A percentile compares a stretch with the other conserved stretches of the same genome.
These are phyloP conservation scores for Echria macrotheca DNA, from an alignment of 495 filamentous ascomycete species.

Conservation along the genomic window DNA sequence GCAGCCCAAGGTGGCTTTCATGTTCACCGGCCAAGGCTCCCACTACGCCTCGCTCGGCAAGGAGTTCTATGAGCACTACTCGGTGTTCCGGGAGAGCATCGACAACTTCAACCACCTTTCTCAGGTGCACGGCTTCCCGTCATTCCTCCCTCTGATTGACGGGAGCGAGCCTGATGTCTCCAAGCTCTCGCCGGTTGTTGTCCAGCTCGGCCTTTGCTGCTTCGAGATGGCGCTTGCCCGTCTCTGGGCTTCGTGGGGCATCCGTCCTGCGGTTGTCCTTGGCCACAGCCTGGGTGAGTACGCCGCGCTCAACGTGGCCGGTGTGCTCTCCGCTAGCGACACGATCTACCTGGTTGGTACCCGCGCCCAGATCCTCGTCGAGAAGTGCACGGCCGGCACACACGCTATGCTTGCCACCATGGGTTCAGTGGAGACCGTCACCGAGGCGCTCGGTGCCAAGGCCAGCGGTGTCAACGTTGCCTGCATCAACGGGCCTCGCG, in stretches of 20 bases:
- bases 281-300: conserved; percentile 89
- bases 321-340: conserved; percentile 72
- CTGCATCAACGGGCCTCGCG: conserved; percentile 57
- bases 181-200: conserved; percentile 64
- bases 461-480: conserved; percentile 39
- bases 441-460: conserved; percentile 34
- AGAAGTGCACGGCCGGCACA: conserved; percentile 63
- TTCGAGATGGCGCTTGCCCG: conserved; percentile 82
- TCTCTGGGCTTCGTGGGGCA: conserved; percentile 74
- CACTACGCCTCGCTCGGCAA: conserved; percentile 64
- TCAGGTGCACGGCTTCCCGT: conserved; percentile 63
- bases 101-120: conserved; percentile 65
- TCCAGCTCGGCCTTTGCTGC: conserved; percentile 71
- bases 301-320: conserved; percentile 75
- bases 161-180: conserved; percentile 52
- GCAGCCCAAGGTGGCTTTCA: conserved; percentile 55
- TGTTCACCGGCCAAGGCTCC: conserved; percentile 68
- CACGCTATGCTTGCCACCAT: conserved; percentile 64
- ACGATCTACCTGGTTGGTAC: conserved; percentile 75
- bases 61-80: conserved; percentile 59
- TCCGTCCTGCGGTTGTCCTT: conserved; percentile 69
- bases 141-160: conserved; percentile 62
- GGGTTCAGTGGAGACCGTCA: conserved; percentile 37
- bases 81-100: conserved; percentile 65
- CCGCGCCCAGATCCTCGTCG: conserved; percentile 68